A percentile compares a stretch with the other conserved stretches of the same genome.
These are phyloP conservation scores for Acanthamoeba royreba DNA, from an alignment of 208 protist genomes.

Conservation along the genomic window DNA sequence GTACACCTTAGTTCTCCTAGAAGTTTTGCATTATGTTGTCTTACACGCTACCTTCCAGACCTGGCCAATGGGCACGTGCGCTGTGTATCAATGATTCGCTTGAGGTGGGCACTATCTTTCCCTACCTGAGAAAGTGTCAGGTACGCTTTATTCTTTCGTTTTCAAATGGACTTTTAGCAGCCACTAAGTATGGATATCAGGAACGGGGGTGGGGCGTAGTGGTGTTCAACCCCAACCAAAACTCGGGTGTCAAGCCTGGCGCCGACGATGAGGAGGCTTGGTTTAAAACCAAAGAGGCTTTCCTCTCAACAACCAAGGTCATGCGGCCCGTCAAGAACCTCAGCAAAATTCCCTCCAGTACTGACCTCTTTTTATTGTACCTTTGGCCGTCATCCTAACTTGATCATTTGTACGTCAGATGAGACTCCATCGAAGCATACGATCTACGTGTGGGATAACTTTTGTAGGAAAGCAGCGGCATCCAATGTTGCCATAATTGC, in stretches of 20 bases:
- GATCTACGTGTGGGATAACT: not conserved
- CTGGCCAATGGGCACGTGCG: constrained; percentile 63
- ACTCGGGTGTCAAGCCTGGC: not conserved
- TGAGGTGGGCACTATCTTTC: constrained; percentile 49
- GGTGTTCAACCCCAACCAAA: constrained; percentile 60
- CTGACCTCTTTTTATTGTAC: not conserved
- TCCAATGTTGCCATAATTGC: constrained; percentile 49
- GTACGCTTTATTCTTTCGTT: too few species aligned
- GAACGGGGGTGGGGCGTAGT: constrained; percentile 20
- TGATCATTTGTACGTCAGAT: not conserved
- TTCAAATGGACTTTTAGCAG: too few species aligned
- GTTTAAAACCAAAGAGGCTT: not conserved
- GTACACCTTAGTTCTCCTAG: not conserved
- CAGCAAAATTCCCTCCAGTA: not conserved
- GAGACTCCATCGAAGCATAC: constrained; percentile 42
- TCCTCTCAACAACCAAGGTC: not conserved
- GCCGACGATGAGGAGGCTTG: not conserved
- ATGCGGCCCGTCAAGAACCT: not conserved
- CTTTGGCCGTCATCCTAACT: not conserved
- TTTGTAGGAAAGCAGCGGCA: constrained; percentile 8
- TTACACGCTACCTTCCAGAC: not conserved
- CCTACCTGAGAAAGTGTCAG: constrained; percentile 41
- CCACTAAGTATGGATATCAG: too few species aligned
- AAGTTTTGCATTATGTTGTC: not conserved
- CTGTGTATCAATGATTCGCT: constrained; percentile 65